Evolutionary conservation across 371 early-diverging fungal species (phyloP), one percentile per base, ranked within the genome.

Genomic region (Gilbertella persicaria): DNA sequence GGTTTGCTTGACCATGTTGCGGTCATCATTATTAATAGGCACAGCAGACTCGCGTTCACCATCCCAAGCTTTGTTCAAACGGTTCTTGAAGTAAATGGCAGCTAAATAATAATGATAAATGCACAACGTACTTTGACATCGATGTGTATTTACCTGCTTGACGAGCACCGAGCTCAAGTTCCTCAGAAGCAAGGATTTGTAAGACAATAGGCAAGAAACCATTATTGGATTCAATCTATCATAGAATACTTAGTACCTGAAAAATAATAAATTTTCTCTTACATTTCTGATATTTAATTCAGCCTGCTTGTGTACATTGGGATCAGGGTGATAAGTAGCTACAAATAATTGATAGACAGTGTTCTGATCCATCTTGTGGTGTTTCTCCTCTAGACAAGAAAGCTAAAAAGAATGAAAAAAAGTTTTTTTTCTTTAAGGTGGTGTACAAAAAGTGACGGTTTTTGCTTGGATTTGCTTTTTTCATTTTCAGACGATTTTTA

Each of bases 11-110:
- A 94, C 83, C 53, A 84, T 71, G n/a, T 66, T 78, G 35, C 86
- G 84, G 72, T 96, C 98, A 28, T 79, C 77, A 17, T 87, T 88
- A 36, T 73, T 74, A 55, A 94, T 86, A 37, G 82, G 72, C 36
- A 60, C 54, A 42, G 57, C 57, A 41, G 66, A 53, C 20, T 57
- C 53, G 33, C 60, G 57, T 25, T 51, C 50, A 44, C 80, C 70
- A 51, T 82, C 82, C 95, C 96, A 97, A 36, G 85, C 83, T 47
- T 82, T 84, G 46, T 79, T 73, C 50, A 95, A 71, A 19, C 90
- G 82, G 68, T 96, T 96, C 73, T 97, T 97, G 77, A 96, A 93
- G 81, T 91, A 95, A 62, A 97, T 91, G 21, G 95, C 87, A 63
- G 90, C 96, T 86, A 79, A 10, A 26, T 20, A 49, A 24, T 3